phyloP scores from a whole-genome alignment of 2,329 filamentous ascomycete species.

The Colletotrichum somersetense region DNA sequence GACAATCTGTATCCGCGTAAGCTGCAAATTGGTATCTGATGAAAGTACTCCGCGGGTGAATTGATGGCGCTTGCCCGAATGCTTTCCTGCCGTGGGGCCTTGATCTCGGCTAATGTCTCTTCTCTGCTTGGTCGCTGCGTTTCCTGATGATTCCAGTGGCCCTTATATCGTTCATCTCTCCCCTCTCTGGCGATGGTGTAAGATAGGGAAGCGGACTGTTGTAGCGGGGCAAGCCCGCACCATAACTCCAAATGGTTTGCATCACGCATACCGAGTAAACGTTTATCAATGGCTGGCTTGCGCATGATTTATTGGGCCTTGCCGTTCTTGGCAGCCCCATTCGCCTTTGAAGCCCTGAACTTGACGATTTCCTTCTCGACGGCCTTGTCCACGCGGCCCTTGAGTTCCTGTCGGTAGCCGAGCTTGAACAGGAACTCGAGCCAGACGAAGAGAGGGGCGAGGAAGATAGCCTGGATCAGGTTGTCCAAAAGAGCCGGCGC shows the following conservation, averaged over 20 bases:
- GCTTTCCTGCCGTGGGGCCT: conserved; percentile 25
- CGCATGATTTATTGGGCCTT: conserved; percentile 61
- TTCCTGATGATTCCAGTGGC: background rate
- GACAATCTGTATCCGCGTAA: conserved; percentile 41
- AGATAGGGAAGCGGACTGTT: conserved; percentile 7
- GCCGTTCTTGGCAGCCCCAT: conserved; percentile 56
- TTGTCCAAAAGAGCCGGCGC: conserved; percentile 93
- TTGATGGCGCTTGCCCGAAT: conserved; percentile 39
- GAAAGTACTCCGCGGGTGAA: conserved; percentile 37
- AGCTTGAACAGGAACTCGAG: conserved; percentile 91
- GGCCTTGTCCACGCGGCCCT: conserved; percentile 80
- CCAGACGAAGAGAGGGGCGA: conserved; percentile 98
- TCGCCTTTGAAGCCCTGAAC: conserved; percentile 71
- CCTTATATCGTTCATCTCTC: conserved; percentile 6
- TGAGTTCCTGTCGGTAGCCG: conserved; percentile 90
- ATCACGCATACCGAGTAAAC: conserved; percentile 16
- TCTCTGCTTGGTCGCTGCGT: conserved; percentile 20
- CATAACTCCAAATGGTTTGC: conserved; percentile 6
- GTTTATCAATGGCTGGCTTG: conserved; percentile 17
- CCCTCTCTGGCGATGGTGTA: background rate
- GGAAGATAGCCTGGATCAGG: conserved; percentile 88
- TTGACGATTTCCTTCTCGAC: conserved; percentile 84
- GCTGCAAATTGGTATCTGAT: conserved; percentile 41
- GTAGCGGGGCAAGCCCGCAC: conserved; percentile 13
- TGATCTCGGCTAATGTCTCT: conserved; percentile 14